Conservation (phyloP, 2,329 filamentous ascomycete genomes). For the Rhynchosporium graminicola region DNA sequence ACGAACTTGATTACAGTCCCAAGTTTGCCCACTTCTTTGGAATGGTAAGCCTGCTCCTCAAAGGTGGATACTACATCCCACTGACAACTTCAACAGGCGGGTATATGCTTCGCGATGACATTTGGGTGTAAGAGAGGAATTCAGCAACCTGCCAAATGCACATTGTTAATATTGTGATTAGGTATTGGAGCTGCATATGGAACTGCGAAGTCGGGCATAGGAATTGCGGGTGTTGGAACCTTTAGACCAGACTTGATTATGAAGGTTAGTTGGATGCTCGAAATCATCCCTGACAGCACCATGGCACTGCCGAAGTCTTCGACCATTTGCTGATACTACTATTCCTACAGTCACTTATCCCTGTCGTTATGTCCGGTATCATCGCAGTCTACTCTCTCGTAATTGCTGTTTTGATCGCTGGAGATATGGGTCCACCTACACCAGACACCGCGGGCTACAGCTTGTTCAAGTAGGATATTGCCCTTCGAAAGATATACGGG, state of each 20-base stretch:
- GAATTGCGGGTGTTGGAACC: conserved; percentile 81
- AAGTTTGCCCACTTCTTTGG: conserved; percentile 87
- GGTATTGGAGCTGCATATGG: conserved; percentile 76
- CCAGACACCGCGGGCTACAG: conserved; percentile 62
- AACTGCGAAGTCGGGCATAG: conserved; percentile 85
- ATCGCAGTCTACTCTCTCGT: conserved; percentile 98
- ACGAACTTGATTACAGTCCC: conserved; percentile 62
- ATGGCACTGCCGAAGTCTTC: neutral
- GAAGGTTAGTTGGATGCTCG: conserved; percentile 60
- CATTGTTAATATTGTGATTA: conserved; percentile 33
- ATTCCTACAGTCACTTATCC: conserved; percentile 68
- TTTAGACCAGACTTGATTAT: conserved; percentile 87
- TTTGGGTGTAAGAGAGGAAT: conserved; percentile 67
- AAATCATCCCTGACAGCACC: neutral
- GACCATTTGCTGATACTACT: neutral
- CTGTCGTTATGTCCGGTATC: conserved; percentile 98
- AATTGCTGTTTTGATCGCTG: conserved; percentile 92
- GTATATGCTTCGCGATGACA: conserved; percentile 80
- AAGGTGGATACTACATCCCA: conserved; percentile 20
- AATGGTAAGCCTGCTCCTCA: conserved; percentile 63
- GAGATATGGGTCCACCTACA: conserved; percentile 76
- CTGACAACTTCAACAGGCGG: conserved; percentile 55
- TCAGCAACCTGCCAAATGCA: conserved; percentile 34
- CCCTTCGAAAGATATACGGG: neutral
- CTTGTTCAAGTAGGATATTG: conserved; percentile 70